Evolutionary conservation across 257 asterid species (phyloP).

Genomic region (Vinca minor): DNA sequence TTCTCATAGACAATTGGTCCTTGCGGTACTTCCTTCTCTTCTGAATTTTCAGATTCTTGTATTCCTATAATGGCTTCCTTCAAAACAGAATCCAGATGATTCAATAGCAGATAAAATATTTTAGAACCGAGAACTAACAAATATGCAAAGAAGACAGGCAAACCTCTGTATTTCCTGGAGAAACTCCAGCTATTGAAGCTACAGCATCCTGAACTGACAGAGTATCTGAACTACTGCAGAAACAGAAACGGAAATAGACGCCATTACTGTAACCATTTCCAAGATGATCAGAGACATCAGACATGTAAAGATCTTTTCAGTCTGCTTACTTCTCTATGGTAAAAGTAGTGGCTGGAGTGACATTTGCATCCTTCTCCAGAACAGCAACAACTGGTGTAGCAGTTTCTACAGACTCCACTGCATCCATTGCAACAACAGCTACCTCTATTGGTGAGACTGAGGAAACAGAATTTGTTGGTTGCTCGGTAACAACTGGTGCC

Average conservation of each 20-base stretch:
- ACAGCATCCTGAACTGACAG: constrained; percentile 38
- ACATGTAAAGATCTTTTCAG: constrained; percentile 6
- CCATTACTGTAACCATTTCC: constrained; percentile 12
- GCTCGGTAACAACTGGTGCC: constrained; percentile 40
- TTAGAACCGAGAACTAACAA: not conserved
- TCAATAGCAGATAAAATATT: not conserved
- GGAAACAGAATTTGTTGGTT: constrained; percentile 32
- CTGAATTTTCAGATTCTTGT: constrained; percentile 38
- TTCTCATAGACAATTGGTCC: constrained; percentile 57
- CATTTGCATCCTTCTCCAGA: constrained; percentile 29
- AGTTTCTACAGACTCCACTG: constrained; percentile 29
- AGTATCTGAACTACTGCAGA: constrained; percentile 37
- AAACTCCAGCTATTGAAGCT: constrained; percentile 28
- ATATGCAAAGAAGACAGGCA: constrained; percentile 12
- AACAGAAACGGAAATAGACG: constrained; percentile 16
- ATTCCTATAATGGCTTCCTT: constrained; percentile 50
- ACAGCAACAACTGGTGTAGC: constrained; percentile 29
- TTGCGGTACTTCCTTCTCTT: constrained; percentile 51
- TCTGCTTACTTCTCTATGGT: constrained; percentile 33
- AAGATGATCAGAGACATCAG: constrained; percentile 12
- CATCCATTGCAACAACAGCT: constrained; percentile 33
- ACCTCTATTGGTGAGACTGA: constrained; percentile 37
- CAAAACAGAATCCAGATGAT: constrained; percentile 16
- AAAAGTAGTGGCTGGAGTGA: constrained; percentile 23
- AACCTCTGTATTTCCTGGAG: constrained; percentile 47